Conservation (phyloP, 176 grass and related monocot species). For the Rhynchospora tenuis region DNA sequence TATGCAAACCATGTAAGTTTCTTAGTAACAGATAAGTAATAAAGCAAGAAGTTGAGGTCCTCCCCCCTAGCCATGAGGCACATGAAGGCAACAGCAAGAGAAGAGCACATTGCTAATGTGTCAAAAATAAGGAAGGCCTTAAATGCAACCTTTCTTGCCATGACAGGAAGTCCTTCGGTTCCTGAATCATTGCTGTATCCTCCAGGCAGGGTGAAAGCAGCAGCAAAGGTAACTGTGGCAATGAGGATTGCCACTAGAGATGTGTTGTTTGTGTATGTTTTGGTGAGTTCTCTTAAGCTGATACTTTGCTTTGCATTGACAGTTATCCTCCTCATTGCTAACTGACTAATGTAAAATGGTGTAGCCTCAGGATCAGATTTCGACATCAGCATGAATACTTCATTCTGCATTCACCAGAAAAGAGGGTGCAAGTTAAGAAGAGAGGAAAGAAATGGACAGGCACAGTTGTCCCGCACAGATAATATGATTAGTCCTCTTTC, state of each 20-base stretch:
- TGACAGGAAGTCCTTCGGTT: background rate
- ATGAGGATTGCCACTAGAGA: constrained; percentile 28
- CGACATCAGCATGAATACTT: constrained; percentile 21
- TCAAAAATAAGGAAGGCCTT: constrained; percentile 17
- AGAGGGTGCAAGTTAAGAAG: background rate
- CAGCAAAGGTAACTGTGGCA: constrained; percentile 9
- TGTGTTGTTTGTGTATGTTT: constrained; percentile 28
- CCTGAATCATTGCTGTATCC: background rate
- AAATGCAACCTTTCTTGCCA: constrained; percentile 13
- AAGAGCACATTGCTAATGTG: constrained; percentile 10
- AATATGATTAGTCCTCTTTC: too few relatives aligned
- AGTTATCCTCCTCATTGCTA: background rate
- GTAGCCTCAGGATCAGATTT: background rate
- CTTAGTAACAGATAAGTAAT: constrained; percentile 16
- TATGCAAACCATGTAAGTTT: constrained; percentile 30
- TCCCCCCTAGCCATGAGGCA: constrained; percentile 25
- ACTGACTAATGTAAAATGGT: background rate
- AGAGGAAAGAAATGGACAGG: background rate
- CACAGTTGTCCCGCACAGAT: too few relatives aligned
- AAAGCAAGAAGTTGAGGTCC: constrained; percentile 26
- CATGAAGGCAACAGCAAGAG: constrained; percentile 23
- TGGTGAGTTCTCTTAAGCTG: background rate
- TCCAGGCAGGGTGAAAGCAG: constrained; percentile 10
- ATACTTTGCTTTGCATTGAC: background rate
- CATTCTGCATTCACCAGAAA: background rate